Percentiles rank a stretch among this genome's conserved stretches.
These are phyloP conservation scores for Lactarius sp. DNA, from an alignment of 768 basidiomycete genomes.

Conservation along the genomic window DNA sequence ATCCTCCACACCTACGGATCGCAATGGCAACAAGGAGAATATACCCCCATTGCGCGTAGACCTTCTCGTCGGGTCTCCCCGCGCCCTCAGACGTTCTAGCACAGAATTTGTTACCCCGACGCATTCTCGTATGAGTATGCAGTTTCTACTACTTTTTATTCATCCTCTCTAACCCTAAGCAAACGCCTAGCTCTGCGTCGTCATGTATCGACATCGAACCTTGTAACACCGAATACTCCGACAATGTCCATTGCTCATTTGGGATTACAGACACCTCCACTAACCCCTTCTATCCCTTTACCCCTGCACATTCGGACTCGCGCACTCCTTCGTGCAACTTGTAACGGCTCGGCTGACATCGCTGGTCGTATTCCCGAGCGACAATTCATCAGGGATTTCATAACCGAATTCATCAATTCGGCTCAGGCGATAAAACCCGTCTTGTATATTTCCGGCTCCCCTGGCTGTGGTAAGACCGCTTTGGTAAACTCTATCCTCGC, in stretches of 20 bases:
- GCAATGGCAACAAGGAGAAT: constrained; percentile 72
- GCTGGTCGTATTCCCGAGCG: constrained; percentile 68
- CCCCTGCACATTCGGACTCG: constrained; percentile 58
- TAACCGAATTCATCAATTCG: constrained; percentile 48
- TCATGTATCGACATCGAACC: constrained; percentile 45
- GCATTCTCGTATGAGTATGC: constrained; percentile 44
- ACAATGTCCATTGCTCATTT: constrained; percentile 40
- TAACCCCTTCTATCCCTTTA: constrained; percentile 46
- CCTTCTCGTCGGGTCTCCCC: constrained; percentile 33
- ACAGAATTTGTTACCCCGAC: constrained; percentile 39
- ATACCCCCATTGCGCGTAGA: constrained; percentile 55
- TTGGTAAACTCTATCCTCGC: constrained; percentile 64
- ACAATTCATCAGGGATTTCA: constrained; percentile 51
- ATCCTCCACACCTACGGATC: constrained; percentile 41
- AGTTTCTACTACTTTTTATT: not conserved
- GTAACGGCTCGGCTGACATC: constrained; percentile 51
- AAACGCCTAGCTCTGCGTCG: constrained; percentile 39
- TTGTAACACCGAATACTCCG: constrained; percentile 39
- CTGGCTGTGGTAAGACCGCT: constrained; percentile 91
- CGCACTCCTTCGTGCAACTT: constrained; percentile 66
- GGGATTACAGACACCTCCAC: constrained; percentile 54
- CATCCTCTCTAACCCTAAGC: constrained; percentile 16
- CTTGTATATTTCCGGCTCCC: constrained; percentile 88
- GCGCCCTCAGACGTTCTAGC: constrained; percentile 39
- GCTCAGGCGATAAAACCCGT: constrained; percentile 36